Conservation (phyloP, 1,284 basidiomycete species). For the Exobasidium cylindrosporum region DNA sequence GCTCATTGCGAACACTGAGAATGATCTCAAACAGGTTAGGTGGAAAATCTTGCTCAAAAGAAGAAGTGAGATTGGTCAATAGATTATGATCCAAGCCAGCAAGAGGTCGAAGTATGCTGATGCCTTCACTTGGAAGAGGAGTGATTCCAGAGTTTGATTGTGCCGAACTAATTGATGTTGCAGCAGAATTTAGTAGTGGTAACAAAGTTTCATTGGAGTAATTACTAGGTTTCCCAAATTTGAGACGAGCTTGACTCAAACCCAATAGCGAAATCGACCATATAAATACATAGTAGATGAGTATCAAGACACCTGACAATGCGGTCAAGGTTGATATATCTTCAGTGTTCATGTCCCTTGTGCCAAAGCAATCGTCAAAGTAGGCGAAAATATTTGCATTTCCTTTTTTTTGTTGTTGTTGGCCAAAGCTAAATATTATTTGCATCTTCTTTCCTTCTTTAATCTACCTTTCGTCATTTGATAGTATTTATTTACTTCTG, state of each 20-base stretch:
- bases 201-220: constrained; percentile 18
- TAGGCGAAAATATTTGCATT: too few relatives aligned
- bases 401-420: too few relatives aligned
- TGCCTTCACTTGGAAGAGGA: constrained; percentile 50
- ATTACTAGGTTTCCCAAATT: constrained; percentile 14
- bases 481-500: too few relatives aligned
- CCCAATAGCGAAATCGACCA: constrained; percentile 77
- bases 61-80: constrained; percentile 42
- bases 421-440: too few relatives aligned
- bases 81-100: constrained; percentile 50
- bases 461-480: too few relatives aligned
- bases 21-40: constrained; percentile 45
- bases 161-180: constrained; percentile 16
- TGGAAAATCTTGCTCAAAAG: constrained; percentile 50
- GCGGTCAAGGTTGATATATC: not conserved
- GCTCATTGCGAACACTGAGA: constrained; percentile 43
- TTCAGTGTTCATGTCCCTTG: not conserved
- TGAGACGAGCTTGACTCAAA: constrained; percentile 71
- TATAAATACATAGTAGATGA: constrained; percentile 70
- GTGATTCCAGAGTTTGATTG: constrained; percentile 70
- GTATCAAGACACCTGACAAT: constrained; percentile 19
- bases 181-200: constrained; percentile 4
- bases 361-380: too few relatives aligned
- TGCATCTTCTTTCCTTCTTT: too few relatives aligned
- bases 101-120: constrained; percentile 50